These are phyloP conservation scores for Sistotremastrum suecicum DNA, from an alignment of 768 basidiomycete genomes.

Conservation along the genomic window DNA sequence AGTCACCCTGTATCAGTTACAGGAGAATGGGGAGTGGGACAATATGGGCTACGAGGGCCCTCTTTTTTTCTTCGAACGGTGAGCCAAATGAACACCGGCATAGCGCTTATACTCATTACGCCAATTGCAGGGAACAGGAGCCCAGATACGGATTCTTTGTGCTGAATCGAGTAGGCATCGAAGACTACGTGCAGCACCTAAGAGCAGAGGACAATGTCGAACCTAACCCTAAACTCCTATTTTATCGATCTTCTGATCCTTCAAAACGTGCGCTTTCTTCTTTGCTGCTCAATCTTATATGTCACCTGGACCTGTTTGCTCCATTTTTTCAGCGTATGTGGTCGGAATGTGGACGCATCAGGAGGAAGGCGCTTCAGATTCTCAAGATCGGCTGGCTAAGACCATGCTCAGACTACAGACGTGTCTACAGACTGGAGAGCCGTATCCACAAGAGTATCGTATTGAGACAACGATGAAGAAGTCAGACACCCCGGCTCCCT, in stretches of 20 bases:
- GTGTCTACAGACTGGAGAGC: conserved; percentile 48
- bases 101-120: conserved; percentile 1
- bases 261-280: background rate
- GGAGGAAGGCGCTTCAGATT: conserved; percentile 23
- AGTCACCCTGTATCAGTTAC: conserved; percentile 53
- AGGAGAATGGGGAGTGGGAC: conserved; percentile 60
- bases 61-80: conserved; percentile 85
- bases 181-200: conserved; percentile 61
- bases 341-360: conserved; percentile 56
- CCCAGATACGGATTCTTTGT: conserved; percentile 80
- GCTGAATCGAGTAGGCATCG: conserved; percentile 66
- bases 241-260: too few relatives aligned
- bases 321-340: conserved; percentile 16
- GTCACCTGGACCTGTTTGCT: background rate
- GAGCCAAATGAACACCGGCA: conserved; percentile 13
- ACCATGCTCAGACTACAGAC: conserved; percentile 36
- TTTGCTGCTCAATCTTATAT: background rate
- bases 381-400: conserved; percentile 56
- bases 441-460: conserved; percentile 55
- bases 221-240: conserved; percentile 18
- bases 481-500: background rate
- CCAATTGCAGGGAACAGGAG: conserved; percentile 42
- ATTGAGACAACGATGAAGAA: background rate
- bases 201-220: conserved; percentile 69
- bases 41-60: conserved; percentile 78